Conservation (phyloP, 148 eudicot genomes). For the Euryodendron excelsum region DNA sequence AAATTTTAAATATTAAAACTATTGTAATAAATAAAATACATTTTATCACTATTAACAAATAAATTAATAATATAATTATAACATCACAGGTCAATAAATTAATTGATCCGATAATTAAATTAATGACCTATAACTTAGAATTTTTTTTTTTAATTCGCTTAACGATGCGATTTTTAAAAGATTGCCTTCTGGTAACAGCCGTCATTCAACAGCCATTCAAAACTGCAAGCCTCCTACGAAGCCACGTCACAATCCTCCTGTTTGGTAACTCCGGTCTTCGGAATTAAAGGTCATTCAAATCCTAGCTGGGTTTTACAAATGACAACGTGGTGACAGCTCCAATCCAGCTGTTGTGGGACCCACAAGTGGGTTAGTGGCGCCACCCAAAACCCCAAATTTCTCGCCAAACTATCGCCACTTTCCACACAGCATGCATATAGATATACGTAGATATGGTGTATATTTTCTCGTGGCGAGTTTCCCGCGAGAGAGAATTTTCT, state of each 20-base stretch:
- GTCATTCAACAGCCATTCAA: neutral
- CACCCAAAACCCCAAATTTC: neutral
- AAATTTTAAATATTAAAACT: too few relatives aligned
- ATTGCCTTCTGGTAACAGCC: too few relatives aligned
- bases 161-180: too few relatives aligned
- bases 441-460: neutral
- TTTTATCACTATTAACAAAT: too few relatives aligned
- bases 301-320: constrained; percentile 16
- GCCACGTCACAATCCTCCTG: neutral
- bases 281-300: neutral
- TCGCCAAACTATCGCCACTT: constrained; percentile 12
- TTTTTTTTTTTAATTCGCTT: too few relatives aligned
- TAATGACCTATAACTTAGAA: too few relatives aligned
- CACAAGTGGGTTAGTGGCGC: neutral
- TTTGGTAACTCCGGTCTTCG: neutral
- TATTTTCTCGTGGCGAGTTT: neutral
- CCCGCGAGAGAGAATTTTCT: neutral
- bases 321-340: constrained; percentile 25
- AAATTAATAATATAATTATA: too few relatives aligned
- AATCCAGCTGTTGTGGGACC: constrained; percentile 17
- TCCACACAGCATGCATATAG: neutral
- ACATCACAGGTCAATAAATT: too few relatives aligned
- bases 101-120: too few relatives aligned
- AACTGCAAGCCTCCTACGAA: neutral
- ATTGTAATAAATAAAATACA: too few relatives aligned